phyloP scores from a whole-genome alignment of 768 basidiomycete species.

The Infundibulicybe gibba region DNA sequence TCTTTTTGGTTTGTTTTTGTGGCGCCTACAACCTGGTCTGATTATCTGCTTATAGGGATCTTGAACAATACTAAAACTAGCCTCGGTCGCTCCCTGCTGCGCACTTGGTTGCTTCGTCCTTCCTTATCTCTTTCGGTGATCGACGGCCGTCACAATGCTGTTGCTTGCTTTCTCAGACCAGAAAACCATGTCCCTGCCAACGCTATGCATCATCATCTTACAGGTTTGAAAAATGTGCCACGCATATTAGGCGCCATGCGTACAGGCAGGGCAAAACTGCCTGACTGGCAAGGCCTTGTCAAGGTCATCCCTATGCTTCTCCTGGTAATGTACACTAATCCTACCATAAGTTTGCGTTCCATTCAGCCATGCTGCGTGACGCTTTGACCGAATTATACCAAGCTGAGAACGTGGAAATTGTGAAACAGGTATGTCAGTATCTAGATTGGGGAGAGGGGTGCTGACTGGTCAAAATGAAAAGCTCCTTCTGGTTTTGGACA shows the following conservation, averaged over 20 bases:
- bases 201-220: slow-evolving; percentile 62
- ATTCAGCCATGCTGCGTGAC: slow-evolving; percentile 74
- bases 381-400: slow-evolving; percentile 58
- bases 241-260: slow-evolving; percentile 53
- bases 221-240: slow-evolving; percentile 77
- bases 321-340: slow-evolving; percentile 1
- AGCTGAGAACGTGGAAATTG: slow-evolving; percentile 48
- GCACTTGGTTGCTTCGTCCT: slow-evolving; percentile 88
- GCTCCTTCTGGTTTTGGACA: slow-evolving; percentile 58
- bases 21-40: background rate
- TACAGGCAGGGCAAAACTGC: slow-evolving; percentile 58
- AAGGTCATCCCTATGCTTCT: slow-evolving; percentile 40
- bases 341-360: slow-evolving; percentile 64
- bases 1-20: slow-evolving; percentile 59
- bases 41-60: slow-evolving; percentile 47
- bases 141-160: slow-evolving; percentile 74
- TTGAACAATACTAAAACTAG: slow-evolving; percentile 77
- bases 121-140: slow-evolving; percentile 71
- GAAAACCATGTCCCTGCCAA: slow-evolving; percentile 61
- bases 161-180: slow-evolving; percentile 66
- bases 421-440: slow-evolving; percentile 48
- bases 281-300: slow-evolving; percentile 83
- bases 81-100: slow-evolving; percentile 71
- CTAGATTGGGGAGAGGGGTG: background rate
- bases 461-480: slow-evolving; percentile 20